Base-by-base conservation (phyloP, 2,329 filamentous ascomycete species). In the Alternaria solani region DNA sequence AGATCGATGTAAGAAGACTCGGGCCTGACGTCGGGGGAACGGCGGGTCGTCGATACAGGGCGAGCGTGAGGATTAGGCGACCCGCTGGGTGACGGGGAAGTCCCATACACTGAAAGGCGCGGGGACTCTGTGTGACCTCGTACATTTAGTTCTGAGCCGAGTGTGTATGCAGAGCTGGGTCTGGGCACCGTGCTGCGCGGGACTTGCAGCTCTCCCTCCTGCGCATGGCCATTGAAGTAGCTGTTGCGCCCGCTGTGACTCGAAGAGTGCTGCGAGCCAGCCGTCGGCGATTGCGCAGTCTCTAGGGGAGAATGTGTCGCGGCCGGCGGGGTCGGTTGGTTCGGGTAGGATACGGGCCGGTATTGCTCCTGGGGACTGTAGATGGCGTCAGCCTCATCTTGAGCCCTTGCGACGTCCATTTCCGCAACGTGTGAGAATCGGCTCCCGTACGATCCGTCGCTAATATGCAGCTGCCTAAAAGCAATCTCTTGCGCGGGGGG, bases 161-260 rank as follows among this genome's bases (percentile, higher is more conserved):
- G 84, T 2, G 92, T 95, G 77, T 93, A 94, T 5, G 89, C 84
- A 12, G 94, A 97, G 25, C 85, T 85, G 5, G 93, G 93, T 52
- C 94, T 86, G 41, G 86, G 85, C 63, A 91, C 75, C 14, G 87
- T 87, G 60, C 82, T 87, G 71, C 79, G 87, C 66, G 85, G 81
- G 59, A 81, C 72, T 49, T 76, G 73, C 38, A 78, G 62, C 26
- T 72, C 73, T 28, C 62, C 69, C n/a, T 73, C 75, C 16, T 67
- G 66, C 8, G 69, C 72, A 51, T 71, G 73, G 43, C 73, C 63
- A 65, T 79, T 75, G 55, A 63, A 67, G 61, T 69, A 64, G 44
- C 63, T 66, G 62, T 70, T 64, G 38, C 65, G 71, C 38, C 65
- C 69, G 47, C 74, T 70, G 46, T 73, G 69, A 54, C 67, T 76